Conservation (phyloP, 495 filamentous ascomycete species). For the Daldinia bambusicola region DNA sequence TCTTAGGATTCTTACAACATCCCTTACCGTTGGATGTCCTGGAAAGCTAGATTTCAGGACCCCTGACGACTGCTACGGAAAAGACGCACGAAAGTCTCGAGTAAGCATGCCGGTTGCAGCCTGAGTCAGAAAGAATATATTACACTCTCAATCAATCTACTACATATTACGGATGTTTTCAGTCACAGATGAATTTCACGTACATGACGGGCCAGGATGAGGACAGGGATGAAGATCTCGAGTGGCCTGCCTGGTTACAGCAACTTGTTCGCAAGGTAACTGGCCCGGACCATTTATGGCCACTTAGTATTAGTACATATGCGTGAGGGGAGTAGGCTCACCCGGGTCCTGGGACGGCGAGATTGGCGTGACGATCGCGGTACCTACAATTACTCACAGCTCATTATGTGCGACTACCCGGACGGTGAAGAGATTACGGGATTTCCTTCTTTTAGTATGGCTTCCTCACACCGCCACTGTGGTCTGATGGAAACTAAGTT, state of each 20-base stretch:
- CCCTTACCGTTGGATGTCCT: conserved; percentile 29
- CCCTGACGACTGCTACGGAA: conserved; percentile 26
- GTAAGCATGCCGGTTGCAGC: conserved; percentile 39
- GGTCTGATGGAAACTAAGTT: conserved; percentile 44
- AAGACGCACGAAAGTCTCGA: conserved; percentile 27
- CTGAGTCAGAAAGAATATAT: conserved; percentile 38
- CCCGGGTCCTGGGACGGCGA: conserved; percentile 43
- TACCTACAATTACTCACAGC: conserved; percentile 42
- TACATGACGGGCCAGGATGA: conserved; percentile 41
- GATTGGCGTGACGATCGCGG: conserved; percentile 45
- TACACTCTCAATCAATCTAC: conserved; percentile 38
- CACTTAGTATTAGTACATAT: conserved; percentile 43
- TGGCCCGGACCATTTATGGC: conserved; percentile 36
- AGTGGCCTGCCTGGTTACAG: conserved; percentile 37
- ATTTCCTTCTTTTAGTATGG: conserved; percentile 45
- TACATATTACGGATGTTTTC: conserved; percentile 39
- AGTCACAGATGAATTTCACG: conserved; percentile 36
- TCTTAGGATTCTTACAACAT: conserved; percentile 36
- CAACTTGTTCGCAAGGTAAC: conserved; percentile 41
- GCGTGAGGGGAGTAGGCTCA: conserved; percentile 38
- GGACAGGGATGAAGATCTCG: conserved; percentile 44
- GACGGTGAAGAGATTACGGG: conserved; percentile 41
- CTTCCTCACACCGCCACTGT: conserved; percentile 47
- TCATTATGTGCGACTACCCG: conserved; percentile 43
- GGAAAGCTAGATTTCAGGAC: conserved; percentile 31